These are phyloP conservation scores for Piloderma croceum DNA, from an alignment of 768 basidiomycete species.

Conservation along the genomic window DNA sequence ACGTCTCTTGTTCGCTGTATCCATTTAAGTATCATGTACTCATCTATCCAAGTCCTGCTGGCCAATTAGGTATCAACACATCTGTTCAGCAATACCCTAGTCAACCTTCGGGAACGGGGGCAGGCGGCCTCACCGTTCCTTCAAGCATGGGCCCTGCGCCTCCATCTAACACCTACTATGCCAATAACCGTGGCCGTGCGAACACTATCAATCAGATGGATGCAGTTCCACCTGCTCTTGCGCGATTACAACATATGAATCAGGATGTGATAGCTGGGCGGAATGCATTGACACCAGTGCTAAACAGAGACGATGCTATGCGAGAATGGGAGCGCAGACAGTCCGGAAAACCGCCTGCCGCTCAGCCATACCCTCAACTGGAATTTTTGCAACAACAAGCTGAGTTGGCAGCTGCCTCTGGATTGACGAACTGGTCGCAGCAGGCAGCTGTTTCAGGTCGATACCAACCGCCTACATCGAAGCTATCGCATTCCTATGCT, in stretches of 20 bases:
- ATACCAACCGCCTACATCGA: slow-evolving; percentile 62
- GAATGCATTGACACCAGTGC: slow-evolving; percentile 85
- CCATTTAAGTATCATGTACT: slow-evolving; percentile 35
- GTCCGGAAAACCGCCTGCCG: slow-evolving; percentile 61
- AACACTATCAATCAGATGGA: slow-evolving; percentile 94
- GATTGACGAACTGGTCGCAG: slow-evolving; percentile 50
- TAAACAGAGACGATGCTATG: slow-evolving; percentile 92
- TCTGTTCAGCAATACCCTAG: slow-evolving; percentile 19
- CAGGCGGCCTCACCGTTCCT: slow-evolving; percentile 3
- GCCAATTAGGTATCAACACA: slow-evolving; percentile 39
- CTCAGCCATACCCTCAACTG: slow-evolving; percentile 81
- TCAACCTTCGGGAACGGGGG: slow-evolving; percentile 8
- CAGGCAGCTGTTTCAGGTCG: slow-evolving; percentile 27
- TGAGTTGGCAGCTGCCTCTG: slow-evolving; percentile 65
- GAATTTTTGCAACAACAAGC: slow-evolving; percentile 93
- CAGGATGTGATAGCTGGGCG: slow-evolving; percentile 72
- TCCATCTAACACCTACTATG: slow-evolving; percentile 65
- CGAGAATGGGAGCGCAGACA: slow-evolving; percentile 94
- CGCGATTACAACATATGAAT: slow-evolving; percentile 84
- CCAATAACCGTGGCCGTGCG: slow-evolving; percentile 63
- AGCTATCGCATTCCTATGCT: slow-evolving; percentile 61
- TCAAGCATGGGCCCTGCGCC: slow-evolving; percentile 40
- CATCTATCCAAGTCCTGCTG: slow-evolving; percentile 46
- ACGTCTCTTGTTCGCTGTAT: slow-evolving; percentile 25
- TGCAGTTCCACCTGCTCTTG: slow-evolving; percentile 89